Conservation (phyloP, 2,329 filamentous ascomycete genomes). For the Hymenoscyphus occultus region DNA sequence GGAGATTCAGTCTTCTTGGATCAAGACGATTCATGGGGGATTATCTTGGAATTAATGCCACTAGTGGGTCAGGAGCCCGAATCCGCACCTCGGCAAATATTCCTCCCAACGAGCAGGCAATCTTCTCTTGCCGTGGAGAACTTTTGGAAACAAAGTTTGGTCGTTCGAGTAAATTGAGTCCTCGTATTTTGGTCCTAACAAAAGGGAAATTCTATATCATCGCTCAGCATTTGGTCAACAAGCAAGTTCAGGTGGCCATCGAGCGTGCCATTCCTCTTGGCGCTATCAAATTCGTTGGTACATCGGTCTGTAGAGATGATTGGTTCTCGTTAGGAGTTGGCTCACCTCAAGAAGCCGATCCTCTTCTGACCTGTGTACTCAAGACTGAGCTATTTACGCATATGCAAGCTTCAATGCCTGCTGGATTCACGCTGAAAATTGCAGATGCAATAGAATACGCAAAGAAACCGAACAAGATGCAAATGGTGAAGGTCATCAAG, state of each 20-base stretch:
- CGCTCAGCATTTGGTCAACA: constrained; percentile 77
- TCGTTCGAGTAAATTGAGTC: constrained; percentile 88
- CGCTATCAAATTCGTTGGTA: constrained; percentile 82
- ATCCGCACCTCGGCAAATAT: constrained; percentile 74
- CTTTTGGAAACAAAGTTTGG: constrained; percentile 92
- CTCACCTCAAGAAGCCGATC: constrained; percentile 88
- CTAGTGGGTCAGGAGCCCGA: constrained; percentile 74
- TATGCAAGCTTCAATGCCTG: constrained; percentile 72
- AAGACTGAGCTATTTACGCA: constrained; percentile 98
- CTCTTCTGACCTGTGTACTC: constrained; percentile 87
- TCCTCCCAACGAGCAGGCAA: constrained; percentile 65
- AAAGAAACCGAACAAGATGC: constrained; percentile 94
- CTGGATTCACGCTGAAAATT: constrained; percentile 78
- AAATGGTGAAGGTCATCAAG: constrained; percentile 84
- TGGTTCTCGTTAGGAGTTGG: constrained; percentile 94
- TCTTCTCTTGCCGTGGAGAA: constrained; percentile 92
- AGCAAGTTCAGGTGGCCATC: constrained; percentile 74
- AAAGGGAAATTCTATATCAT: constrained; percentile 86
- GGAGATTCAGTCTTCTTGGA: constrained; percentile 86
- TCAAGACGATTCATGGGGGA: constrained; percentile 92
- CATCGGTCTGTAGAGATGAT: constrained; percentile 82
- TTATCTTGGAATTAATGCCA: constrained; percentile 84
- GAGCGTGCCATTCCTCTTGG: constrained; percentile 82
- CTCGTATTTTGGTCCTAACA: constrained; percentile 80
- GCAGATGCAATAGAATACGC: constrained; percentile 87